A percentile compares a stretch with the other conserved stretches of the same genome.
These are phyloP conservation scores for Fusarium neocosmosporiellum DNA, from an alignment of 2,329 filamentous ascomycete species.

Conservation along the genomic window DNA sequence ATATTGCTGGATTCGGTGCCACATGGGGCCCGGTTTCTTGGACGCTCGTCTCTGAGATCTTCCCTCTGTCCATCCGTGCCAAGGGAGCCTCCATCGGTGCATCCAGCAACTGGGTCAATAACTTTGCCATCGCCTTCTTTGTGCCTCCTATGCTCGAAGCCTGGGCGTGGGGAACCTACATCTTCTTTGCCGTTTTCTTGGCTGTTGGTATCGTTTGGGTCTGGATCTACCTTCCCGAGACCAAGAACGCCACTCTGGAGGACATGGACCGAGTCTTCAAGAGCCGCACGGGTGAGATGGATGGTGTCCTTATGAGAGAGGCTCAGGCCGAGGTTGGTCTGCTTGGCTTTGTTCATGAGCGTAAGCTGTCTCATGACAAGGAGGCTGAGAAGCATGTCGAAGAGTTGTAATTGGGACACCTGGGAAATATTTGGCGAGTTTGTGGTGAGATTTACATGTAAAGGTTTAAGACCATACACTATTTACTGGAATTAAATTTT, in stretches of 20 bases:
- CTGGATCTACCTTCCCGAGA: constrained; percentile 65
- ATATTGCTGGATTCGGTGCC: constrained; percentile 61
- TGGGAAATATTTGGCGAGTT: not conserved
- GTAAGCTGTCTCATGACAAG: constrained; percentile 9
- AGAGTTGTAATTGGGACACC: not conserved
- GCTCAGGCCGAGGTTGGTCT: constrained; percentile 41
- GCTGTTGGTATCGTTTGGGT: constrained; percentile 60
- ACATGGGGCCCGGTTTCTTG: constrained; percentile 61
- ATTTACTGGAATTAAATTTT: not conserved
- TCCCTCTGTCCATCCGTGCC: constrained; percentile 56
- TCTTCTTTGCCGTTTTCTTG: constrained; percentile 66
- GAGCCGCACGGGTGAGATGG: constrained; percentile 48
- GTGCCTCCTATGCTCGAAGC: constrained; percentile 53
- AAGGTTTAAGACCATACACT: not conserved
- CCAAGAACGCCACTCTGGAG: constrained; percentile 65
- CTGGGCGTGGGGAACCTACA: constrained; percentile 63
- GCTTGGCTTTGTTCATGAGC: not conserved
- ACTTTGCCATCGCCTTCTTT: constrained; percentile 60
- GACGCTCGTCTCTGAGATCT: constrained; percentile 61
- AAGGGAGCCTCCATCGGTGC: constrained; percentile 57
- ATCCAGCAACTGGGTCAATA: constrained; percentile 58
- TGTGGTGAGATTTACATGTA: not conserved
- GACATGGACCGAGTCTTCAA: constrained; percentile 65
- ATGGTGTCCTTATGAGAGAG: constrained; percentile 36
- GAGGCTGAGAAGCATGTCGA: constrained; percentile 11